Conservation (phyloP, 805 yeast species). For the Kodamaea jinghongensis region DNA sequence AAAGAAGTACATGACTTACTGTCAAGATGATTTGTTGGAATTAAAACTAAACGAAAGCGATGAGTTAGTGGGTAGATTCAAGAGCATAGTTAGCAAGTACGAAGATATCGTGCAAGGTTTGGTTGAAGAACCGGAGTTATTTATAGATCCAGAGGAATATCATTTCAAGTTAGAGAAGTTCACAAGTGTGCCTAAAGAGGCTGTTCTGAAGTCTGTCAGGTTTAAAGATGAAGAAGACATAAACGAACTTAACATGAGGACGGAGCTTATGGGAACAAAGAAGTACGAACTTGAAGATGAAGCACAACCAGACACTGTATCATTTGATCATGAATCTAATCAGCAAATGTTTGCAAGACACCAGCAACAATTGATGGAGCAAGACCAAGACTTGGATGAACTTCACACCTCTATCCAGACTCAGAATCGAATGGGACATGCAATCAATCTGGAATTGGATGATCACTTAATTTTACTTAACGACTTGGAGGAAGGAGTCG, state of each 20-base stretch:
- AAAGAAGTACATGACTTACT: conserved; percentile 25
- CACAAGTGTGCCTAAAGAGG: conserved; percentile 5
- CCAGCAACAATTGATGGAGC: conserved; percentile 38
- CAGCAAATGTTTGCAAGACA: conserved; percentile 43
- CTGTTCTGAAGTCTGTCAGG: conserved; percentile 31
- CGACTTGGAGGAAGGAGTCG: conserved; percentile 43
- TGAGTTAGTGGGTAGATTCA: conserved; percentile 8
- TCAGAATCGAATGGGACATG: conserved; percentile 40
- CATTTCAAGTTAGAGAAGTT: conserved; percentile 14
- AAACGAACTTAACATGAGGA: conserved; percentile 22
- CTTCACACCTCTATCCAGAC: conserved; percentile 33
- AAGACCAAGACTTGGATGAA: conserved; percentile 34
- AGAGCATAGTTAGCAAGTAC: conserved; percentile 17
- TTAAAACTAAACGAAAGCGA: conserved; percentile 4
- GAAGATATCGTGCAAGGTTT: conserved; percentile 16
- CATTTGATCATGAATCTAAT: conserved; percentile 29
- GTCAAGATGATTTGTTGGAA: conserved; percentile 26
- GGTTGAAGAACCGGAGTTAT: conserved; percentile 21
- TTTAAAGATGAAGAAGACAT: conserved; percentile 32
- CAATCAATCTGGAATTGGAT: conserved; percentile 39
- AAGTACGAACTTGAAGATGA: conserved; percentile 37
- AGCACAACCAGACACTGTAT: conserved; percentile 12
- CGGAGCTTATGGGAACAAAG: conserved; percentile 35
- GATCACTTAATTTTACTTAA: conserved; percentile 40
- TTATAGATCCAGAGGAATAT: conserved; percentile 32